Percentiles rank a stretch among this genome's conserved stretches.
phyloP scores from a whole-genome alignment of 768 basidiomycete species.

The Wakefieldia striispora region DNA sequence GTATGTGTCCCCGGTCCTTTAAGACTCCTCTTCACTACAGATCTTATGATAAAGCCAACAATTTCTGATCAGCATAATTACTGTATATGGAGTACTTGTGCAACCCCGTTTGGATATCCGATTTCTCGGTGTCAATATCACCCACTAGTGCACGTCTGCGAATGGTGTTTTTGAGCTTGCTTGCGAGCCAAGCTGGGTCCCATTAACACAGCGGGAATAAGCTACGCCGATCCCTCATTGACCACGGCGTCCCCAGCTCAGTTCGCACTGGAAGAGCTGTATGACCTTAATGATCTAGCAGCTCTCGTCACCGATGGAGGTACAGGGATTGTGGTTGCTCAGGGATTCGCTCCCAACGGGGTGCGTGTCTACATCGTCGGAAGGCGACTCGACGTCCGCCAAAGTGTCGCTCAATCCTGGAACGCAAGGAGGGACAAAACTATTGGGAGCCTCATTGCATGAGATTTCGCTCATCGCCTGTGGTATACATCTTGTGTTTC shows the following conservation, averaged over 20 bases:
- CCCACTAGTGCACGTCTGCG: no score
- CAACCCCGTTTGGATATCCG: no score
- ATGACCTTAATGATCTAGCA: constrained; percentile 55
- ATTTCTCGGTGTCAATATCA: no score
- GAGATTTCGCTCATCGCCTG: no score
- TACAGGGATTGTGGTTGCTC: constrained; percentile 66
- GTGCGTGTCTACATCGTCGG: constrained; percentile 82
- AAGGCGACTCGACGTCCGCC: constrained; percentile 63
- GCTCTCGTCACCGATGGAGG: constrained; percentile 48
- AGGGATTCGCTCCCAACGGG: constrained; percentile 71
- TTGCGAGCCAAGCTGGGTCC: no score
- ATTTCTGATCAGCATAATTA: no score
- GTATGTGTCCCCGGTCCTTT: no score
- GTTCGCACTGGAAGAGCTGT: constrained; percentile 32
- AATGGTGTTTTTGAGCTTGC: no score
- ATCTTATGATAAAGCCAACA: no score
- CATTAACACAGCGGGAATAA: no score
- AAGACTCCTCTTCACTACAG: no score
- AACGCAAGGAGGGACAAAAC: constrained; percentile 33
- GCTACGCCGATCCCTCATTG: not conserved
- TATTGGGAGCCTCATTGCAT: constrained; percentile 52
- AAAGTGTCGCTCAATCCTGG: constrained; percentile 51
- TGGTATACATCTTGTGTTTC: not conserved
- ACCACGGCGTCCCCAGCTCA: constrained; percentile 25
- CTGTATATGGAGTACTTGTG: no score